A percentile compares a stretch with the other conserved stretches of the same genome.
These are phyloP conservation scores for Asterella californica DNA, from an alignment of 225 moss, liverwort and hornwort species.

Conservation along the genomic window DNA sequence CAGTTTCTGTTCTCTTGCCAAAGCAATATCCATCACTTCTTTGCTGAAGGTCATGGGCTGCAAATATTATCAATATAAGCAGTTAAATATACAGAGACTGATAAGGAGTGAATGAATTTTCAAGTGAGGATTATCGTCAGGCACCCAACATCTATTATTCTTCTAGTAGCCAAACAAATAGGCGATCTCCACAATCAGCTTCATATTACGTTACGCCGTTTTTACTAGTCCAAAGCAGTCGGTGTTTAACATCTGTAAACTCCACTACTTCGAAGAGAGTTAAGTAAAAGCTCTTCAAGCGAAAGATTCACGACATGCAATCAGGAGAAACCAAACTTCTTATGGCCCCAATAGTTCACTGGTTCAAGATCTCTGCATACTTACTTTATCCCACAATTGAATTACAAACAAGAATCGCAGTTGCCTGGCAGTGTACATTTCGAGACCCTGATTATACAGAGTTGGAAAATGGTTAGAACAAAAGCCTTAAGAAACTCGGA, in stretches of 20 bases:
- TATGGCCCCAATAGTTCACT: background rate
- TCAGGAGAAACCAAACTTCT: background rate
- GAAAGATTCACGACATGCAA: background rate
- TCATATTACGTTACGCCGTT: background rate
- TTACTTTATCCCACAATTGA: constrained; percentile 94
- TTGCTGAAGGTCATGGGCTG: constrained; percentile 53
- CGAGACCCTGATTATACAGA: constrained; percentile 54
- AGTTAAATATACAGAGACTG: background rate
- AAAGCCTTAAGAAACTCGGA: background rate
- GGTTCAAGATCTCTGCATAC: background rate
- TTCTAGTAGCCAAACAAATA: background rate
- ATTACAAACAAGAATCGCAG: constrained; percentile 82
- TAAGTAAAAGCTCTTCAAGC: background rate
- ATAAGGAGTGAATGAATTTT: background rate
- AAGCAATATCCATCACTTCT: constrained; percentile 30
- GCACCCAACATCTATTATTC: background rate
- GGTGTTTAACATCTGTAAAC: background rate
- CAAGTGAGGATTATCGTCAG: background rate
- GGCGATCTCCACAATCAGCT: background rate
- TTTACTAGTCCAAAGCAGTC: background rate
- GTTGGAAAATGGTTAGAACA: background rate
- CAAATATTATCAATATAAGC: background rate
- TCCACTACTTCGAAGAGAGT: background rate
- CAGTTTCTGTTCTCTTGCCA: constrained; percentile 32
- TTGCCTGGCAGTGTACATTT: constrained; percentile 68